Evolutionary conservation across 257 asterid genomes (phyloP).

Genomic region (Paraleonurus japonicus): DNA sequence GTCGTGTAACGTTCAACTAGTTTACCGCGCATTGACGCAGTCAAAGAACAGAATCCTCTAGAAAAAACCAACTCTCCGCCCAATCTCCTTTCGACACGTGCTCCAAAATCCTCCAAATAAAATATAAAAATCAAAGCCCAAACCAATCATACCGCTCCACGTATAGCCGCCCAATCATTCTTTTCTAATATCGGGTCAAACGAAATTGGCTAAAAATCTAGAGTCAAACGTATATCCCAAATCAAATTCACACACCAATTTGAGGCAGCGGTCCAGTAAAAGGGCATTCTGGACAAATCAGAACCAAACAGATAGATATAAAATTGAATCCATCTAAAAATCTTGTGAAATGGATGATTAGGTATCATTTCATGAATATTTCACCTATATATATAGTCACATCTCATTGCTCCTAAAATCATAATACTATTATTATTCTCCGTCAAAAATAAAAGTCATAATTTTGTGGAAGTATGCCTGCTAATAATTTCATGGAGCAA

Average conservation of each 20-base stretch:
- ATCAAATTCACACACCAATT: neutral
- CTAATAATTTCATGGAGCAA: constrained; percentile 40
- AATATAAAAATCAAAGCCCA: neutral
- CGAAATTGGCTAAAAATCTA: neutral
- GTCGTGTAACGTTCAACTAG: constrained; percentile 1
- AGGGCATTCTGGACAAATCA: constrained; percentile 28
- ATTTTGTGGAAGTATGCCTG: neutral
- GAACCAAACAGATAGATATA: neutral
- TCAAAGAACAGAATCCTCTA: constrained; percentile 23
- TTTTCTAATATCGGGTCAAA: neutral
- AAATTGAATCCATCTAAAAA: neutral
- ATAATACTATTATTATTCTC: too few relatives aligned
- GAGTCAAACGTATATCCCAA: neutral
- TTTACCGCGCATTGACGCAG: constrained; percentile 1
- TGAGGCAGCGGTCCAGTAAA: too few relatives aligned
- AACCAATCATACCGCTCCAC: constrained; percentile 26
- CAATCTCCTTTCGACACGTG: constrained; percentile 10
- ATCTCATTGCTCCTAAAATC: neutral
- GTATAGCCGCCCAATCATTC: neutral
- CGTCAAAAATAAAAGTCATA: too few relatives aligned
- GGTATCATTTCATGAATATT: constrained; percentile 27
- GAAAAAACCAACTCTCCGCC: neutral
- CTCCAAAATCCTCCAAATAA: neutral
- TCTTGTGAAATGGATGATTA: neutral
- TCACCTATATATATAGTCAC: constrained; percentile 32